Conservation (phyloP, 192 early-diverging fungal genomes). For the Entomortierella parvispora region DNA sequence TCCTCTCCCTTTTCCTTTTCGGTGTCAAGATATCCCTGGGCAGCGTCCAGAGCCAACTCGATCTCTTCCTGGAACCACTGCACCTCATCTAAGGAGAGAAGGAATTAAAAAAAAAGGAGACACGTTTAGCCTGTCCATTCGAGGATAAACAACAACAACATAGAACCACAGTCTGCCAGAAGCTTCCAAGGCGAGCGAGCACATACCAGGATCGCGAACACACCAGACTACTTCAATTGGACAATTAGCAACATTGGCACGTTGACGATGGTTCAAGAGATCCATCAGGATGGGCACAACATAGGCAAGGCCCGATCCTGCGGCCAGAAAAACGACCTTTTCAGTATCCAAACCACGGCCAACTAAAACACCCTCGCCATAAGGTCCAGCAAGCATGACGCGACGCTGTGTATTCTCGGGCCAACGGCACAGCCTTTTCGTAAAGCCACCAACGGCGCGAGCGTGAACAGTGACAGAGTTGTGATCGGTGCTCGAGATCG, state of each 20-base stretch:
- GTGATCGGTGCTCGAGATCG: slow-evolving; percentile 48
- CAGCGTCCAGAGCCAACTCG: slow-evolving; percentile 30
- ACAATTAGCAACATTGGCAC: not conserved
- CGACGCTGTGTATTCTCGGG: slow-evolving; percentile 44
- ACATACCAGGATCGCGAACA: slow-evolving; percentile 45
- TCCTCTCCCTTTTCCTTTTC: slow-evolving; percentile 35
- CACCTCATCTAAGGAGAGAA: slow-evolving; percentile 27
- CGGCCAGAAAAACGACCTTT: slow-evolving; percentile 50
- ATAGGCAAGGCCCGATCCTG: slow-evolving; percentile 60
- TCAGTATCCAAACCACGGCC: slow-evolving; percentile 15
- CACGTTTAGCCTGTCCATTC: not conserved
- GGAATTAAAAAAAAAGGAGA: not conserved
- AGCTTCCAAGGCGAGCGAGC: not conserved
- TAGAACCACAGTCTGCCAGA: not conserved
- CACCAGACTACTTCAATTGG: slow-evolving; percentile 35
- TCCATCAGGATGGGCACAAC: slow-evolving; percentile 55
- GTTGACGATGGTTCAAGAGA: slow-evolving; percentile 5
- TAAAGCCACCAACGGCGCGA: slow-evolving; percentile 55
- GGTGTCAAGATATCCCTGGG: slow-evolving; percentile 21
- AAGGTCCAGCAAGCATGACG: slow-evolving; percentile 58
- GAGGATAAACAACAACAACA: not conserved
- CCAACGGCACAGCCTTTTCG: slow-evolving; percentile 40
- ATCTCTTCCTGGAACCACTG: slow-evolving; percentile 49
- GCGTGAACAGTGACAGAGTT: slow-evolving; percentile 50
- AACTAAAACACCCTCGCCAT: slow-evolving; percentile 33